phyloP scores from a whole-genome alignment of 2,329 filamentous ascomycete species.

The Neofusicoccum ribis region DNA sequence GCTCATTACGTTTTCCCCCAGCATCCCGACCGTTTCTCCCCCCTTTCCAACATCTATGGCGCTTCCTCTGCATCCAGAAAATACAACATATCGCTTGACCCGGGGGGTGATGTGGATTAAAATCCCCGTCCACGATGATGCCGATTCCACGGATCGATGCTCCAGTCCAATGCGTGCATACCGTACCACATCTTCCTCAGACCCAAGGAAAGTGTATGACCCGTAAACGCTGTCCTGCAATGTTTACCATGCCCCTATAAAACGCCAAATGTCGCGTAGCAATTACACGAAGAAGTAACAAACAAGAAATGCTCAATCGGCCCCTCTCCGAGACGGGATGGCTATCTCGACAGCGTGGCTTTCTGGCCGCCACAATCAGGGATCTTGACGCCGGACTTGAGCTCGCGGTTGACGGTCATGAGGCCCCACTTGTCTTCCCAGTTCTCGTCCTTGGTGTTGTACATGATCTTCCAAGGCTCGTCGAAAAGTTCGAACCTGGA shows the following conservation, averaged over 20 bases:
- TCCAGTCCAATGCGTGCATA: no score
- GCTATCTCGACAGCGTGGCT: conserved; percentile 21
- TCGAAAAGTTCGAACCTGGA: conserved; percentile 87
- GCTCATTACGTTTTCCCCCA: background rate
- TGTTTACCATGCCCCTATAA: background rate
- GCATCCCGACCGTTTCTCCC: background rate
- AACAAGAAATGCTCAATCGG: background rate
- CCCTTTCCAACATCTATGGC: background rate
- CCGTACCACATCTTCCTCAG: background rate
- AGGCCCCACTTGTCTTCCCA: conserved; percentile 98
- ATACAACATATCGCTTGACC: no score
- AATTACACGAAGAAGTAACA: background rate
- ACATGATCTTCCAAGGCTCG: conserved; percentile 87
- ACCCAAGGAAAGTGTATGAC: background rate
- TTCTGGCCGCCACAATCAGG: conserved; percentile 67
- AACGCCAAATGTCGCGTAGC: background rate
- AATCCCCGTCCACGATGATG: background rate
- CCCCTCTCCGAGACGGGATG: no score
- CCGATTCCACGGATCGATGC: no score
- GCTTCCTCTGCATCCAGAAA: background rate
- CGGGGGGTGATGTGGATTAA: background rate
- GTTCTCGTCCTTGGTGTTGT: conserved; percentile 59
- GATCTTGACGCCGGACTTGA: conserved; percentile 82
- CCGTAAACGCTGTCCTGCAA: background rate
- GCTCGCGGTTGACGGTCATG: conserved; percentile 78